phyloP scores from a whole-genome alignment of 2,329 filamentous ascomycete genomes.

The Penicillium verrucosum region DNA sequence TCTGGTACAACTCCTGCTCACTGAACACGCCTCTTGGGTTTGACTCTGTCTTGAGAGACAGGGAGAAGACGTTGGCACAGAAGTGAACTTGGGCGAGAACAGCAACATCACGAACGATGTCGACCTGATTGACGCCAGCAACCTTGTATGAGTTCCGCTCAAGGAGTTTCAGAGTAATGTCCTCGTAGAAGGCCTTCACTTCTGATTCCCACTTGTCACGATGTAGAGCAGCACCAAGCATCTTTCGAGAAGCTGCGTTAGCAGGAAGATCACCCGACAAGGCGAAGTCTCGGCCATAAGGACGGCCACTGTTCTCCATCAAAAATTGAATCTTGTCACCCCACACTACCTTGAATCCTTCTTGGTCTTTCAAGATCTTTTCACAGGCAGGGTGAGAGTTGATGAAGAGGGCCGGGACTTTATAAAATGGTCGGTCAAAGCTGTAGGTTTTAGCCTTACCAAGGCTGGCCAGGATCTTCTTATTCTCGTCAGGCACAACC shows the following conservation, averaged over 20 bases:
- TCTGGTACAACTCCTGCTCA: conserved; percentile 53
- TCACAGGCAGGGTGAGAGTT: conserved; percentile 46
- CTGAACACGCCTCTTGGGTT: conserved; percentile 52
- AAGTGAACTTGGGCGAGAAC: conserved; percentile 56
- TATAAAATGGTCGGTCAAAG: conserved; percentile 33
- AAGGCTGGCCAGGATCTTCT: conserved; percentile 42
- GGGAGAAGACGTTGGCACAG: conserved; percentile 52
- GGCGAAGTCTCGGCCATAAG: conserved; percentile 48
- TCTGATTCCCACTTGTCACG: conserved; percentile 46
- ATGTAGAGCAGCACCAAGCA: conserved; percentile 46
- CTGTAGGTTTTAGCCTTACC: conserved; percentile 44
- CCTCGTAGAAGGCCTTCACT: conserved; percentile 48
- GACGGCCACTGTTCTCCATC: conserved; percentile 37
- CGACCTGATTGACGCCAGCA: conserved; percentile 45
- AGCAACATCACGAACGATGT: conserved; percentile 50
- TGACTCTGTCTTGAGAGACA: conserved; percentile 54
- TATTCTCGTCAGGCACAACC: conserved; percentile 48
- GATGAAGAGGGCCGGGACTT: conserved; percentile 39
- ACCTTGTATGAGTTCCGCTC: conserved; percentile 47
- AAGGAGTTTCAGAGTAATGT: conserved; percentile 46
- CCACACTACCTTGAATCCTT: conserved; percentile 49
- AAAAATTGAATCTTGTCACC: conserved; percentile 46
- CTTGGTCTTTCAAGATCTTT: conserved; percentile 43
- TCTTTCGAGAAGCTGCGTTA: conserved; percentile 43
- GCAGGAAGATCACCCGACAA: conserved; percentile 44